Evolutionary conservation across 495 filamentous ascomycete species (phyloP).

Genomic region (Penicillium egyptiacum): DNA sequence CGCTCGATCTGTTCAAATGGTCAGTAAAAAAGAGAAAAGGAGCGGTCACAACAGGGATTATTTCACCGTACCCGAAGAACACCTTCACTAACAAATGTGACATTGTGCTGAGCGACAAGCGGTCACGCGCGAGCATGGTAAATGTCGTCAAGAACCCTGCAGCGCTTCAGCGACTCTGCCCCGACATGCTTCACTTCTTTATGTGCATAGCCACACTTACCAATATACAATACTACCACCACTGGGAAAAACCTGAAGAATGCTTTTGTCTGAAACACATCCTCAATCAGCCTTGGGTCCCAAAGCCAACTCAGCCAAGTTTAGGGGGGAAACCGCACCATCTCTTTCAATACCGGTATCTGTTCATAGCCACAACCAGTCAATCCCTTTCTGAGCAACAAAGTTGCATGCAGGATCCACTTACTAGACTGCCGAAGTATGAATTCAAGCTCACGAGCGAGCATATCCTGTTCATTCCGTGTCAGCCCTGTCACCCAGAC

Average conservation of each 20-base stretch:
- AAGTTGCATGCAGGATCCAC: constrained; percentile 23
- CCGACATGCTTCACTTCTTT: constrained; percentile 2
- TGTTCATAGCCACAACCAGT: constrained; percentile 34
- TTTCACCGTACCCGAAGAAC: constrained; percentile 60
- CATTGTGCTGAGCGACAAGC: constrained; percentile 72
- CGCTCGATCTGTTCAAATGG: constrained; percentile 58
- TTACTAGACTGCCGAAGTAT: constrained; percentile 80
- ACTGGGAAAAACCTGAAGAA: constrained; percentile 88
- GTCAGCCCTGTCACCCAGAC: constrained; percentile 17
- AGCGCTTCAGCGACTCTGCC: constrained; percentile 20
- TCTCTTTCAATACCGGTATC: constrained; percentile 87
- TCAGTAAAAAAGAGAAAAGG: constrained; percentile 27
- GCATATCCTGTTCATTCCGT: constrained; percentile 59
- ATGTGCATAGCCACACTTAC: constrained; percentile 37
- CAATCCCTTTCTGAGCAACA: constrained; percentile 9
- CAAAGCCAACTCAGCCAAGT: constrained; percentile 1
- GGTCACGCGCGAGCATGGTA: constrained; percentile 78
- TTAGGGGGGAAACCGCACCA: constrained; percentile 48
- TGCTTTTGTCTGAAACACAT: constrained; percentile 65
- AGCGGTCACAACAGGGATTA: constrained; percentile 29
- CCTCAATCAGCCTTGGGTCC: constrained; percentile 31
- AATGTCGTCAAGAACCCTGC: constrained; percentile 91
- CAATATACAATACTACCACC: constrained; percentile 78
- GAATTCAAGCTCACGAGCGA: constrained; percentile 85
- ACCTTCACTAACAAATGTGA: constrained; percentile 86